Evolutionary conservation across 2,329 filamentous ascomycete species (phyloP), one percentile per base, ranked within the genome.

Genomic region (Cladorrhinum sp.): DNA sequence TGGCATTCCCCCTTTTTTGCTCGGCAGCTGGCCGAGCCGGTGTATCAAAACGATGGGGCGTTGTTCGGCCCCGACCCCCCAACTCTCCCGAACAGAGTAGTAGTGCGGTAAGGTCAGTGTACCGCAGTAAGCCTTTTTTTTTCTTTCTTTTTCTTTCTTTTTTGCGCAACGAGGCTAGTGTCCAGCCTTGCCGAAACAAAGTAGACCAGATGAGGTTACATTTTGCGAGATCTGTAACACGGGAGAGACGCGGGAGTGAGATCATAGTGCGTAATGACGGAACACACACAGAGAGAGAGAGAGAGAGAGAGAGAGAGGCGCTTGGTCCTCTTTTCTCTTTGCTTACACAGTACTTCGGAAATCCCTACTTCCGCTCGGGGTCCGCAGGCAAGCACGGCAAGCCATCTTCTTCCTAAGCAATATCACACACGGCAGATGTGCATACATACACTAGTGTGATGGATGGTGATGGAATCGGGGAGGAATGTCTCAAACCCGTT

Each of bases 21-120:
- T 62, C 64, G 60, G 62, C 51, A 51, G 23, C 28, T 55, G 39
- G 60, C 58, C 59, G 55, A 59, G 50, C 60, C 58, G n/a, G 57
- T 33, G 60, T 62, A 58, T 64, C 59, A 60, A 53, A 58, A 53
- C 39, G 36, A 48, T 64, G 60, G 59, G 62, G 59, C 63, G 36
- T 51, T 20, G 7, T 18, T 21, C 42, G 42, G 42, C 42, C 42
- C 42, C 42, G 8, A 46, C 12, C 42, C 42, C 42, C 42, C 42
- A 46, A 46, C 6, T 46, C n/a, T 21, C 42, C 42, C n/a, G 12
- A 16, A 36, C 33, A 36, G 9, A 36, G 33, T 36, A 8, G 42
- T n/a, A 14, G 36, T 16, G 36, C 36, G n/a, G n/a, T 42, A n/a
- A 7, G 36, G 6, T 7, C 9, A 42, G 36, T 42, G 3, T 16